Evolutionary conservation across 176 grass and related monocot species (phyloP), one percentile per base, ranked within the genome.

Genomic region (Phoenix roebelenii): DNA sequence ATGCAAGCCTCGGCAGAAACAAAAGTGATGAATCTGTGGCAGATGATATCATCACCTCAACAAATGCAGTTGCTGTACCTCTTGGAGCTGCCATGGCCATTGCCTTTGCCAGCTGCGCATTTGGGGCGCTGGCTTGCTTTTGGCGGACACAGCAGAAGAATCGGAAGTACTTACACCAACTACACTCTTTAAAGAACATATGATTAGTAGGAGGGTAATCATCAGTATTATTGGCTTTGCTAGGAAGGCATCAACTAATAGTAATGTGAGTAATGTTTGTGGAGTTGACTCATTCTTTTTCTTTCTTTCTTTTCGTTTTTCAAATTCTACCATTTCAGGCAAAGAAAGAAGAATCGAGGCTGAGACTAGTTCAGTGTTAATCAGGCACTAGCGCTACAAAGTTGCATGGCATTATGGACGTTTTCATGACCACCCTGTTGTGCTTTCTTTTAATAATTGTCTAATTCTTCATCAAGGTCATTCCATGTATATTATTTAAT

Each of bases 81-180:
- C 63, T 91, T 23, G 87, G 87, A 74, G 93, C 93, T 56, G 93
- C 93, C 23, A 70, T 97, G 55, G 87, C 84, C 25, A 78, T 97
- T 30, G 93, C 93, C 0, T 4, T 83, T 70, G 87, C 84, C 22
- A 97, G 87, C 63, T 82, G 84, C 68, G 79, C 73, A 73, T 97
- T 97, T 78, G 93, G 93, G 49, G 87, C 79, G 25, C 57, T 97
- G 19, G 93, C 93, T 51, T 97, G 93, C 73, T 85, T 97, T 69
- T 97, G 93, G 93, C 79, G 93, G 60, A 61, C 93, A 18, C 87
- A 97, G 53, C 87, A 97, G 71, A 97, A 97, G 93, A 92, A 91
- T 75, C 82, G 93, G 85, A 97, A 97, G 93, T 97, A 97, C 78
- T 88, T 63, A 70, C 60, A 91, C 92, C 72, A 84, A 79, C 89